Evolutionary conservation across 768 basidiomycete genomes (phyloP).

Genomic region (Boletus rufocinnamomeus): DNA sequence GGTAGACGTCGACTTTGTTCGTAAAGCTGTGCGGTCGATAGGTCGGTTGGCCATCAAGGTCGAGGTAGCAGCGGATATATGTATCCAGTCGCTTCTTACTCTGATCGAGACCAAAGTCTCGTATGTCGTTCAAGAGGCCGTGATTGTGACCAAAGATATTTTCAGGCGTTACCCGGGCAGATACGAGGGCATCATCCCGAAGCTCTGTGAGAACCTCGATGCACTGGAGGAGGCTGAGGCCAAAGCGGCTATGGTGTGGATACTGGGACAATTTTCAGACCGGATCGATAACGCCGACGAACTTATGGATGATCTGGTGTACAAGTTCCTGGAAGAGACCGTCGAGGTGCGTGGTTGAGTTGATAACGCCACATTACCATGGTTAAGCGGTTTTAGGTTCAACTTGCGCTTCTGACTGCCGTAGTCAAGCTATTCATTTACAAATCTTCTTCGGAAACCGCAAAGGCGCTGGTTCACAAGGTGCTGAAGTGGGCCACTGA

Average conservation of each 20-base stretch:
- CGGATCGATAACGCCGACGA: conserved; percentile 96
- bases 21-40: conserved; percentile 96
- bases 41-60: conserved; percentile 99
- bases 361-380: background rate
- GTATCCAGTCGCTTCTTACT: conserved; percentile 82
- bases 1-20: conserved; percentile 96
- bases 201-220: conserved; percentile 89
- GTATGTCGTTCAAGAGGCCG: conserved; percentile 96
- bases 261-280: conserved; percentile 94
- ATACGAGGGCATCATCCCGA: conserved; percentile 96
- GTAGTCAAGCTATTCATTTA: conserved; percentile 95
- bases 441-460: conserved; percentile 77
- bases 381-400: conserved; percentile 59
- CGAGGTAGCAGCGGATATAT: conserved; percentile 81
- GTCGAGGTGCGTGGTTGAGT: conserved; percentile 64
- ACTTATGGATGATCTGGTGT: conserved; percentile 87
- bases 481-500: conserved; percentile 97
- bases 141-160: conserved; percentile 97
- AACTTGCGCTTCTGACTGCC: conserved; percentile 91
- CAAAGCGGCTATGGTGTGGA: conserved; percentile 98
- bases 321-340: conserved; percentile 90
- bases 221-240: conserved; percentile 93
- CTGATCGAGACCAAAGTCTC: conserved; percentile 92
- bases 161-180: conserved; percentile 96
- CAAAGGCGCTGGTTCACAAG: conserved; percentile 90